Evolutionary conservation across 192 early-diverging fungal genomes (phyloP).

Genomic region (Jimgerdemannia lactiflua): DNA sequence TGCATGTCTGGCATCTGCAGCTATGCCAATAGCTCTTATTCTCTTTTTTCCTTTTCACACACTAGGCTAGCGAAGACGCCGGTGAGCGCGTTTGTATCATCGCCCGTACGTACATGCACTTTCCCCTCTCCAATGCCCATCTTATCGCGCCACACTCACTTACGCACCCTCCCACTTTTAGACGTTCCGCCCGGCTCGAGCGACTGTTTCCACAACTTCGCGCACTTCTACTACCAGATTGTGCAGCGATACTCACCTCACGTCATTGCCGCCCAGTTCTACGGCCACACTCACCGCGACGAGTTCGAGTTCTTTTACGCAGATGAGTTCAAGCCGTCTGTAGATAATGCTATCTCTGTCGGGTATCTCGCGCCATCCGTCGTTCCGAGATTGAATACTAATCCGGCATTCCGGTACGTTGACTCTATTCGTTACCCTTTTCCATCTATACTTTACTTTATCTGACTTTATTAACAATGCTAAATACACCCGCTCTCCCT

Average conservation of each 20-base stretch:
- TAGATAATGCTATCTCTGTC: conserved; percentile 37
- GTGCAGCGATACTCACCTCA: conserved; percentile 55
- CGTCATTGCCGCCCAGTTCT: conserved; percentile 55
- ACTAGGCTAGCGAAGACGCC: conserved; percentile 49
- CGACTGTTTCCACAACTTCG: conserved; percentile 50
- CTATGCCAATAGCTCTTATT: background rate
- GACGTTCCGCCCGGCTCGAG: conserved; percentile 45
- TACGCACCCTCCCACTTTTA: background rate
- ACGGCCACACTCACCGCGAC: conserved; percentile 54
- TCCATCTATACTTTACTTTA: no score
- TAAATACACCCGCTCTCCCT: background rate
- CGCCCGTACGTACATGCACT: conserved; percentile 22
- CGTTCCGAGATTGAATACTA: conserved; percentile 44
- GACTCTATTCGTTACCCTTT: no score
- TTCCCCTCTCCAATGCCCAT: background rate
- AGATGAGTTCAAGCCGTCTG: conserved; percentile 20
- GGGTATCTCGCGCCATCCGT: conserved; percentile 52
- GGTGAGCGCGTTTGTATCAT: conserved; percentile 56
- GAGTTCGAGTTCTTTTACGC: conserved; percentile 50
- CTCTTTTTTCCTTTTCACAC: conserved; percentile 14
- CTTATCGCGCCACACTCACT: background rate
- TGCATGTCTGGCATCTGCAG: conserved; percentile 6
- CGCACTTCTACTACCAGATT: conserved; percentile 53
- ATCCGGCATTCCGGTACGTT: conserved; percentile 49
- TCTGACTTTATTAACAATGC: background rate